Conservation (phyloP, 2,329 filamentous ascomycete species). For the Fusarium graminum region DNA sequence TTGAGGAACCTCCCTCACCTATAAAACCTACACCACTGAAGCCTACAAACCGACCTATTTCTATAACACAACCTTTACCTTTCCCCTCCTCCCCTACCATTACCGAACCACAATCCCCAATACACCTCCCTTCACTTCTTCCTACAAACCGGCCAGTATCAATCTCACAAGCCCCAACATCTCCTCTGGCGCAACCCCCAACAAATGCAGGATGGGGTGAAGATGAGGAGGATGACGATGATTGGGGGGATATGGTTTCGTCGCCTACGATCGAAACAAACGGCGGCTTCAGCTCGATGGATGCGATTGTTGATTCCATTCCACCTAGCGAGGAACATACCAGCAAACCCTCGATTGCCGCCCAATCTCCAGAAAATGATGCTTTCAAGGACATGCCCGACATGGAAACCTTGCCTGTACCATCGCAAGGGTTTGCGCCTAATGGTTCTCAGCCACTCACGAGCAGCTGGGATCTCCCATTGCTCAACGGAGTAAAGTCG, state of each 20-base stretch:
- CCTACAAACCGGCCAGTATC: slow-evolving; percentile 33
- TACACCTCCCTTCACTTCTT: slow-evolving; percentile 20
- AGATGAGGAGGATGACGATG: slow-evolving; percentile 63
- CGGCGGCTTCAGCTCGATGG: slow-evolving; percentile 37
- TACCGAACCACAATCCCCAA: slow-evolving; percentile 31
- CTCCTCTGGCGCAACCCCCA: slow-evolving; percentile 43
- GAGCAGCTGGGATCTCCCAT: slow-evolving; percentile 1
- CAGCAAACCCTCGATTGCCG: slow-evolving; percentile 25
- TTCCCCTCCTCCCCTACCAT: slow-evolving; percentile 36
- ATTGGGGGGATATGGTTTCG: slow-evolving; percentile 72
- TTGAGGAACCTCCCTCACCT: slow-evolving; percentile 30
- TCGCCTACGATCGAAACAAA: slow-evolving; percentile 47
- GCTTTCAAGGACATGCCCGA: neutral
- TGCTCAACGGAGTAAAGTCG: slow-evolving; percentile 4
- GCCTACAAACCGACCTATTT: slow-evolving; percentile 37
- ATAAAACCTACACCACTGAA: slow-evolving; percentile 34
- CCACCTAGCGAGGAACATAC: neutral
- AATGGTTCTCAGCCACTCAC: slow-evolving; percentile 1
- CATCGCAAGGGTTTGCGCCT: slow-evolving; percentile 14
- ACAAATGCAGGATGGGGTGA: slow-evolving; percentile 32
- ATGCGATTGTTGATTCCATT: slow-evolving; percentile 24
- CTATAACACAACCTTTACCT: slow-evolving; percentile 34
- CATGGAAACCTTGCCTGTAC: neutral
- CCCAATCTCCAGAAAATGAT: slow-evolving; percentile 23
- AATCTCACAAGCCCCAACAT: slow-evolving; percentile 37